Percentiles rank a stretch among this genome's conserved stretches.
Evolutionary conservation across 1,139 yeast species (phyloP).

Genomic region (Wickerhamiella pararugosa): DNA sequence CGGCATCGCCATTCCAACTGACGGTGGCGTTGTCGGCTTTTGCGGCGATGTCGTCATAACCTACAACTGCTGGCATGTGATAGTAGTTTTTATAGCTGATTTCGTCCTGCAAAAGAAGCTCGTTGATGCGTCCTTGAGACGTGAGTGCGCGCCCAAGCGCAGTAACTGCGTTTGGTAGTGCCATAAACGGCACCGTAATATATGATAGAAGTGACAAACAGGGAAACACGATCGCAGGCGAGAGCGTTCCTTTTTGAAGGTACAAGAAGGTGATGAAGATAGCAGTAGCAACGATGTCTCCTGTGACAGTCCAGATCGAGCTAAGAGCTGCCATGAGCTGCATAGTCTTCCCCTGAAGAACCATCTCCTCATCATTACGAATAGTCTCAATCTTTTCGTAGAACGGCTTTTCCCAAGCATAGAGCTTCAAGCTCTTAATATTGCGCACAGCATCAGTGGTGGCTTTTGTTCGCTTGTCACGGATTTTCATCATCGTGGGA

Average conservation of each 20-base stretch:
- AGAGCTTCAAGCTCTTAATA: slow-evolving; percentile 54
- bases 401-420: slow-evolving; percentile 64
- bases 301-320: slow-evolving; percentile 51
- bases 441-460: slow-evolving; percentile 49
- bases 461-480: slow-evolving; percentile 42
- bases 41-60: slow-evolving; percentile 55
- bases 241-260: slow-evolving; percentile 32
- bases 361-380: slow-evolving; percentile 74
- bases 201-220: slow-evolving; percentile 46
- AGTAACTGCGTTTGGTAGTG: slow-evolving; percentile 13
- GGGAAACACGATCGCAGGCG: slow-evolving; percentile 65
- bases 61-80: slow-evolving; percentile 36
- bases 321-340: slow-evolving; percentile 27
- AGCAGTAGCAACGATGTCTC: slow-evolving; percentile 49
- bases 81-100: slow-evolving; percentile 68
- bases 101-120: slow-evolving; percentile 61
- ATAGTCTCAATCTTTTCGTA: slow-evolving; percentile 34
- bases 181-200: slow-evolving; percentile 41
- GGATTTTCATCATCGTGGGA: slow-evolving; percentile 50
- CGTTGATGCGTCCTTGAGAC: slow-evolving; percentile 42
- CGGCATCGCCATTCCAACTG: slow-evolving; percentile 68
- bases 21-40: slow-evolving; percentile 62
- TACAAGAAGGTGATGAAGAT: slow-evolving; percentile 43
- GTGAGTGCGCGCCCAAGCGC: slow-evolving; percentile 12
- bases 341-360: slow-evolving; percentile 42